A percentile compares a stretch with the other conserved stretches of the same genome.
These are phyloP conservation scores for Zalaria sp. DNA, from an alignment of 2,329 filamentous ascomycete species.

Conservation along the genomic window DNA sequence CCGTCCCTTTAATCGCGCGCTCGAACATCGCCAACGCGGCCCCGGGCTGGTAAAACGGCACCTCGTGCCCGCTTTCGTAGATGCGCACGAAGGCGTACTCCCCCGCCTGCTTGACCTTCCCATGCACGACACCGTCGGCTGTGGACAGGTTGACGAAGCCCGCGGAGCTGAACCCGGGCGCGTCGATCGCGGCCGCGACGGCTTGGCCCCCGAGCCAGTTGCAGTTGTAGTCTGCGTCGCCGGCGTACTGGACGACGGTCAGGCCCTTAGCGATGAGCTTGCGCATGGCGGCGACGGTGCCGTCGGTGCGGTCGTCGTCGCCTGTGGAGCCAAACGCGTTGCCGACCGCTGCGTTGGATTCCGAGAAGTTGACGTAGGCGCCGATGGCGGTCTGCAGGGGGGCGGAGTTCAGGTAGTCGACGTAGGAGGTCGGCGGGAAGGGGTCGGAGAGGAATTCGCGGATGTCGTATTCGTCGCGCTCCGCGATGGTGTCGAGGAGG, in stretches of 20 bases:
- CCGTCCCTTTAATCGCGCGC: conserved; percentile 31
- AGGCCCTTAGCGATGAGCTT: conserved; percentile 25
- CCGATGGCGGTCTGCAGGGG: conserved; percentile 44
- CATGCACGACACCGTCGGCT: conserved; percentile 33
- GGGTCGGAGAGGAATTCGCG: conserved; percentile 41
- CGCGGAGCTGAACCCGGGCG: conserved; percentile 26
- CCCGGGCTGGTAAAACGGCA: conserved; percentile 41
- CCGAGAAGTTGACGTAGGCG: conserved; percentile 44
- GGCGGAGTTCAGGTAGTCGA: conserved; percentile 43
- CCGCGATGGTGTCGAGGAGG: conserved; percentile 36
- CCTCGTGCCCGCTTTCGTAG: conserved; percentile 32
- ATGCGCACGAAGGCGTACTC: conserved; percentile 37
- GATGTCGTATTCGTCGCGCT: conserved; percentile 47
- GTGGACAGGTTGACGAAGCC: conserved; percentile 35
- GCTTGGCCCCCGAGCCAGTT: conserved; percentile 32
- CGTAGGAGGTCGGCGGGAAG: conserved; percentile 42
- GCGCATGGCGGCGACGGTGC: conserved; percentile 26
- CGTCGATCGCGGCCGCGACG: conserved; percentile 24
- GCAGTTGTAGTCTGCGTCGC: conserved; percentile 27
- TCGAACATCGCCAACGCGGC: conserved; percentile 35
- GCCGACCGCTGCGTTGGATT: conserved; percentile 27
- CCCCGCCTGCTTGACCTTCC: conserved; percentile 37
- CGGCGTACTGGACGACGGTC: conserved; percentile 28
- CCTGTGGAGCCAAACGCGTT: conserved; percentile 33
- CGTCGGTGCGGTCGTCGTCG: conserved; percentile 33